Conservation (phyloP, 495 filamentous ascomycete genomes). For the Hypoxylon intermedium region DNA sequence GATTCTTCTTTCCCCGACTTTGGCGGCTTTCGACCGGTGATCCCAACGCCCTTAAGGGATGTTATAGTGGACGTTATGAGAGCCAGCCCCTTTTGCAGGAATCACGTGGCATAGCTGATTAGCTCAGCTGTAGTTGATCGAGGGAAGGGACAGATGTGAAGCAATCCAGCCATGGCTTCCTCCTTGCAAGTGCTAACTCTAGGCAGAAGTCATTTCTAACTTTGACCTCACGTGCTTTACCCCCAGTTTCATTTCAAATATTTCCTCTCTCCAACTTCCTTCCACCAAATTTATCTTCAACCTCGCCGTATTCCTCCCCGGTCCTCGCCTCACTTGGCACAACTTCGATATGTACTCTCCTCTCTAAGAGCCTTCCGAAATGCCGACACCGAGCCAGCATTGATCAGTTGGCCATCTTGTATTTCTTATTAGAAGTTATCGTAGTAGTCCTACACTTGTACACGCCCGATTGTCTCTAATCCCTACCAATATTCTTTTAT, state of each 20-base stretch:
- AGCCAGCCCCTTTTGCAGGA: no score
- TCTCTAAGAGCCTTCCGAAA: not conserved
- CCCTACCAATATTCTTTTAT: not conserved
- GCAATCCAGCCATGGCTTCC: not conserved
- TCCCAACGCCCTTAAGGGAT: not conserved
- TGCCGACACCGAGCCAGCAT: no score
- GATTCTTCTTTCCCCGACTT: not conserved
- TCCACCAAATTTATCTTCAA: no score
- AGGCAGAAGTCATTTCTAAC: no score
- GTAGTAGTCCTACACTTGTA: not conserved
- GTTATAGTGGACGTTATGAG: not conserved
- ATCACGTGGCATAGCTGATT: constrained; percentile 9
- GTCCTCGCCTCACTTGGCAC: not conserved
- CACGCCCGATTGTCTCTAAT: not conserved
- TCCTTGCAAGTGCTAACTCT: constrained; percentile 5
- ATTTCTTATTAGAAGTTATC: no score
- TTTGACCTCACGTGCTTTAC: no score
- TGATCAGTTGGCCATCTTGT: not conserved
- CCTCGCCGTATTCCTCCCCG: no score
- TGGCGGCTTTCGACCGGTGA: not conserved
- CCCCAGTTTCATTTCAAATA: no score
- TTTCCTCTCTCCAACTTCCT: no score
- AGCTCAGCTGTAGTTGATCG: no score
- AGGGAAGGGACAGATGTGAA: not conserved
- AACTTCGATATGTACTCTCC: no score